A percentile compares a stretch with the other conserved stretches of the same genome.
phyloP scores from a whole-genome alignment of 2,329 filamentous ascomycete genomes.

The Pyrenophora graminea region DNA sequence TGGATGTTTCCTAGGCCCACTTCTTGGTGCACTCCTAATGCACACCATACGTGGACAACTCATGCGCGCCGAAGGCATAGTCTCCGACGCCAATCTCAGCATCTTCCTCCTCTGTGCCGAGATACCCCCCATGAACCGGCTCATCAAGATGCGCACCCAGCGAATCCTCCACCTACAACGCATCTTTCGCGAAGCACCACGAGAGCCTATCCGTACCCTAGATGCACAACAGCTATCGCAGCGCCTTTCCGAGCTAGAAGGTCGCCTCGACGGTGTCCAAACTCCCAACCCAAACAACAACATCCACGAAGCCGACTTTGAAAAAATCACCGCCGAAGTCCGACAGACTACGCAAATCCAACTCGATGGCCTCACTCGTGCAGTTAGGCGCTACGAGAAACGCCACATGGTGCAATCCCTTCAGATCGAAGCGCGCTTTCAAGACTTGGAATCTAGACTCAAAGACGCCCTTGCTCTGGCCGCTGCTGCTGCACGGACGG shows the following conservation, averaged over 20 bases:
- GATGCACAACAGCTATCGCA: constrained; percentile 54
- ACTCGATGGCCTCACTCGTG: constrained; percentile 83
- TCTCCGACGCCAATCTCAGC: constrained; percentile 90
- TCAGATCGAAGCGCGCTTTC: constrained; percentile 76
- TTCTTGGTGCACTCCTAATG: constrained; percentile 80
- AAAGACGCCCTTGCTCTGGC: constrained; percentile 81
- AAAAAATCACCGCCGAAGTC: constrained; percentile 58
- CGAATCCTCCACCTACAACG: constrained; percentile 82
- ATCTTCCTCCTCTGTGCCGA: constrained; percentile 90
- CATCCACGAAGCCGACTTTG: constrained; percentile 43
- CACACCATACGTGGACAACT: constrained; percentile 81
- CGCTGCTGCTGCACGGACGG: constrained; percentile 61
- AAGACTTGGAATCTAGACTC: constrained; percentile 70
- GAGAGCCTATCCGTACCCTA: constrained; percentile 17
- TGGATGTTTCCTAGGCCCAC: constrained; percentile 78
- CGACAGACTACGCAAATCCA: constrained; percentile 74
- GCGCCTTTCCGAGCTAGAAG: constrained; percentile 73
- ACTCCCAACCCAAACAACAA: constrained; percentile 26
- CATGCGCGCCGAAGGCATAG: constrained; percentile 81
- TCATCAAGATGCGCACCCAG: constrained; percentile 77
- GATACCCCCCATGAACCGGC: constrained; percentile 77
- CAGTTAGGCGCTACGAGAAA: constrained; percentile 90
- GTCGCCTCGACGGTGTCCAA: constrained; percentile 54
- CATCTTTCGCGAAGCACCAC: constrained; percentile 56
- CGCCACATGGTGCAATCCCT: constrained; percentile 74